phyloP scores from a whole-genome alignment of 345 rosid species.

The Atalantia buxifolia region DNA sequence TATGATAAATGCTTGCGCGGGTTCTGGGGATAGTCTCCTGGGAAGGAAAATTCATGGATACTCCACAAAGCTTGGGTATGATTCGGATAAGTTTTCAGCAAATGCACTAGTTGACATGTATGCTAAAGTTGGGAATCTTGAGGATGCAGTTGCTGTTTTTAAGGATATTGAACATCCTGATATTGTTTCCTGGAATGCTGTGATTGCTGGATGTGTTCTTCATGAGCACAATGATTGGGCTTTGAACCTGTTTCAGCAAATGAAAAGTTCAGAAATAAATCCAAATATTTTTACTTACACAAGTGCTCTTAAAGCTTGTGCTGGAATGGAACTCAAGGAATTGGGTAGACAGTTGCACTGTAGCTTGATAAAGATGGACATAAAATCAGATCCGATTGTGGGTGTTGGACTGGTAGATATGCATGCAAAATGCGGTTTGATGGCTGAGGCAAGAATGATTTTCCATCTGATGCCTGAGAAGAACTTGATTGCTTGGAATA shows the following conservation, averaged over 20 bases:
- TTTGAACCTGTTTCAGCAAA: conserved; percentile 33
- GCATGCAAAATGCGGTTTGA: conserved; percentile 43
- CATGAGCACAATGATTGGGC: conserved; percentile 37
- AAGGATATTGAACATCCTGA: conserved; percentile 46
- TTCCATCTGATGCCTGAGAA: conserved; percentile 39
- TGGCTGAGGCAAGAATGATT: conserved; percentile 39
- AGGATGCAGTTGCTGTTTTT: conserved; percentile 39
- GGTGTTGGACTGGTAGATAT: conserved; percentile 56
- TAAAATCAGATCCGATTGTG: conserved; percentile 40
- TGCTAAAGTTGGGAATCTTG: conserved; percentile 47
- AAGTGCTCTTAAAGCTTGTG: conserved; percentile 58
- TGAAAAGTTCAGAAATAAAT: conserved; percentile 33
- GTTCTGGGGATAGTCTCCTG: conserved; percentile 36
- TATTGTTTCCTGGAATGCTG: conserved; percentile 66
- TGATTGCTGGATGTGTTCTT: conserved; percentile 57
- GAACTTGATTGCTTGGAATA: conserved; percentile 59
- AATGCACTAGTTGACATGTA: conserved; percentile 77
- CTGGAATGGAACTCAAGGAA: conserved; percentile 32
- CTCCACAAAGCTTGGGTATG: conserved; percentile 50
- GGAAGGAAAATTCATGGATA: conserved; percentile 51
- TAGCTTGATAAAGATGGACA: conserved; percentile 42
- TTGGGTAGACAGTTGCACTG: conserved; percentile 50
- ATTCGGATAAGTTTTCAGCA: conserved; percentile 41
- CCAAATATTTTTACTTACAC: conserved; percentile 58
- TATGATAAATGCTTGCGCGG: conserved; percentile 53